Evolutionary conservation across 805 yeast species (phyloP).

Genomic region (Metschnikowia cubensis): DNA sequence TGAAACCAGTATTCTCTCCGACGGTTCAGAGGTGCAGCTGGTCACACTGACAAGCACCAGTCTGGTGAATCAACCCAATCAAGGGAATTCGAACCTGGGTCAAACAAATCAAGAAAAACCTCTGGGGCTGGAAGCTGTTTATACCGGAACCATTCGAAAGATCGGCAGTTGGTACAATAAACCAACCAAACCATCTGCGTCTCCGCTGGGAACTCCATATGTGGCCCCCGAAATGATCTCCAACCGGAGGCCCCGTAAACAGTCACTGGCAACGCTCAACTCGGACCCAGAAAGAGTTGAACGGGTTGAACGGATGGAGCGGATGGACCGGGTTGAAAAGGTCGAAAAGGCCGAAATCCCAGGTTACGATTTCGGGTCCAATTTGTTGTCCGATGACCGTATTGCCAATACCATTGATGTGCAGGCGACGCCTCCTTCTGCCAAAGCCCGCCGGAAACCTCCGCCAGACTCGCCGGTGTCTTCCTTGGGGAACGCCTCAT

Average conservation of each 20-base stretch:
- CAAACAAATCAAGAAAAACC: no score
- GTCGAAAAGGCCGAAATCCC: constrained; percentile 7
- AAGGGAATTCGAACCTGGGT: no score
- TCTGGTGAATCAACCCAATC: background rate
- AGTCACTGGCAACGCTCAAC: constrained; percentile 14
- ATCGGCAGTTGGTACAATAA: constrained; percentile 68
- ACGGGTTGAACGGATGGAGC: background rate
- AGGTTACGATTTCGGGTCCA: constrained; percentile 17
- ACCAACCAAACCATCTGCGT: constrained; percentile 26
- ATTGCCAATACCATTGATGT: constrained; percentile 9
- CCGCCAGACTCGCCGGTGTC: background rate
- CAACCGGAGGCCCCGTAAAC: constrained; percentile 42
- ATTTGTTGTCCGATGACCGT: constrained; percentile 3
- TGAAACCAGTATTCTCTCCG: constrained; percentile 25
- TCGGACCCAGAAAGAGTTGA: constrained; percentile 12
- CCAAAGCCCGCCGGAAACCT: background rate
- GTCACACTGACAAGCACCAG: background rate
- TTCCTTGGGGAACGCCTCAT: no score
- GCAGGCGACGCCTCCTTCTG: background rate
- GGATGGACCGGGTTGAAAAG: background rate
- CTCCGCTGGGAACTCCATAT: constrained; percentile 17
- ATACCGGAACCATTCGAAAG: constrained; percentile 24
- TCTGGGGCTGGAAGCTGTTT: background rate
- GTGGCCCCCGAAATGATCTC: constrained; percentile 68
- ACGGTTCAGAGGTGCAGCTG: constrained; percentile 20